Conservation (phyloP, 768 basidiomycete species). For the Harrya chromipes region DNA sequence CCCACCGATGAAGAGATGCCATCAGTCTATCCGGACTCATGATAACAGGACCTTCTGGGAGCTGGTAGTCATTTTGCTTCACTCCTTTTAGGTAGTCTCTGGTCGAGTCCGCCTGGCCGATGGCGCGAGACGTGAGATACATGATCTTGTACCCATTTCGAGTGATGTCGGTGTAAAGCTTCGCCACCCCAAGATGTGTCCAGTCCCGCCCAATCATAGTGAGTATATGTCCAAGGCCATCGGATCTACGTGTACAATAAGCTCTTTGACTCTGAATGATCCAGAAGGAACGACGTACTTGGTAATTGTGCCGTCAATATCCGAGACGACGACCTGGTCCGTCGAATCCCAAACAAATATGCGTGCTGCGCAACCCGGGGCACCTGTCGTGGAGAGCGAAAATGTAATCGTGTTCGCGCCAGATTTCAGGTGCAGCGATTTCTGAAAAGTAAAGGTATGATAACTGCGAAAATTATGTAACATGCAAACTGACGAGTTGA, state of each 20-base stretch:
- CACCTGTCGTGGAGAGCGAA: constrained; percentile 80
- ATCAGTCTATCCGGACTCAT: constrained; percentile 98
- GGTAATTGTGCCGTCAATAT: constrained; percentile 99
- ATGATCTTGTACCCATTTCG: constrained; percentile 97
- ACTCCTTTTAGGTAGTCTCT: constrained; percentile 92
- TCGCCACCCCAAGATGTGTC: constrained; percentile 97
- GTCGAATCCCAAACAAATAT: constrained; percentile 97
- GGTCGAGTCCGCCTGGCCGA: constrained; percentile 97
- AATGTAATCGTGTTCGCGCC: constrained; percentile 94
- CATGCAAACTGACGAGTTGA: constrained; percentile 64
- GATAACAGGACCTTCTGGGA: constrained; percentile 98
- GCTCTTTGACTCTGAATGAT: not conserved
- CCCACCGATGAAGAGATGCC: constrained; percentile 89
- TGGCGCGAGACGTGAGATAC: constrained; percentile 95
- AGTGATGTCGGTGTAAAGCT: constrained; percentile 92
- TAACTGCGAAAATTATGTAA: not conserved
- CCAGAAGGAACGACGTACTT: constrained; percentile 56
- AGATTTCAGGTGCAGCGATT: constrained; percentile 77
- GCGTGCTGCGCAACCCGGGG: constrained; percentile 81
- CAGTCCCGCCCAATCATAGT: constrained; percentile 98
- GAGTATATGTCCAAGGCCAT: constrained; percentile 94
- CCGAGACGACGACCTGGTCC: constrained; percentile 88
- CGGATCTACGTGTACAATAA: constrained; percentile 56
- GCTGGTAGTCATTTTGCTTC: constrained; percentile 91
- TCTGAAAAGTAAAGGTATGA: constrained; percentile 43